Evolutionary conservation across 78 protist species (phyloP).

Genomic region (Speleostelium caveatum): DNA sequence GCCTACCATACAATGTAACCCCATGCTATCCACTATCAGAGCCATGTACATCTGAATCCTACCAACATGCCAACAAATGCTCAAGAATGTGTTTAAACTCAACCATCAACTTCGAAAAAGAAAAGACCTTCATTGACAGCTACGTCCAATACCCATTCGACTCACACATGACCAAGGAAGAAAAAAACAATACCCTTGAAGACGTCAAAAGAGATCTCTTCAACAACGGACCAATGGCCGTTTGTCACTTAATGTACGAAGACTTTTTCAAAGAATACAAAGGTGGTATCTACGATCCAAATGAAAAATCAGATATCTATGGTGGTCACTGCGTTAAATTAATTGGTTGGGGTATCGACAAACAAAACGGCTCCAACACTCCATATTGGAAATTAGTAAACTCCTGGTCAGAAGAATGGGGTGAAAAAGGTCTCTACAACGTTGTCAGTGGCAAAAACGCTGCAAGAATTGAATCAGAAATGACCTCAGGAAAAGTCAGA

Average conservation of each 20-base stretch:
- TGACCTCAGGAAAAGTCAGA: too few species aligned
- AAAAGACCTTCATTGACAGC: too few species aligned
- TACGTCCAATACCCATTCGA: too few species aligned
- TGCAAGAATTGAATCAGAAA: too few species aligned
- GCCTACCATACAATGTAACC: too few species aligned
- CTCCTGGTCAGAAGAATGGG: slow-evolving; percentile 45
- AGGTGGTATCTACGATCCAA: slow-evolving; percentile 73
- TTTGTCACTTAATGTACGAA: not conserved
- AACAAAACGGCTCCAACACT: slow-evolving; percentile 2
- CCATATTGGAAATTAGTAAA: slow-evolving; percentile 63
- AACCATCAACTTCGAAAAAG: too few species aligned
- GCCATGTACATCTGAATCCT: too few species aligned
- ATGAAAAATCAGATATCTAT: not conserved
- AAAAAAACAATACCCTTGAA: slow-evolving; percentile 4
- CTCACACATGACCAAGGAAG: slow-evolving; percentile 75
- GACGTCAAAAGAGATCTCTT: not conserved
- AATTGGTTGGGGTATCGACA: slow-evolving; percentile 68
- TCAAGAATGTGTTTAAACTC: too few species aligned
- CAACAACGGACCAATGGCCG: not conserved
- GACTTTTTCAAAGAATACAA: slow-evolving; percentile 20
- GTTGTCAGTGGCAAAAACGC: too few species aligned
- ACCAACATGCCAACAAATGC: too few species aligned
- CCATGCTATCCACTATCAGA: too few species aligned
- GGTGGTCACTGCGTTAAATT: slow-evolving; percentile 77
- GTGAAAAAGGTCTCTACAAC: slow-evolving; percentile 17